Base-by-base conservation (phyloP, 192 early-diverging fungal genomes). In the Coemansia sp. region DNA sequence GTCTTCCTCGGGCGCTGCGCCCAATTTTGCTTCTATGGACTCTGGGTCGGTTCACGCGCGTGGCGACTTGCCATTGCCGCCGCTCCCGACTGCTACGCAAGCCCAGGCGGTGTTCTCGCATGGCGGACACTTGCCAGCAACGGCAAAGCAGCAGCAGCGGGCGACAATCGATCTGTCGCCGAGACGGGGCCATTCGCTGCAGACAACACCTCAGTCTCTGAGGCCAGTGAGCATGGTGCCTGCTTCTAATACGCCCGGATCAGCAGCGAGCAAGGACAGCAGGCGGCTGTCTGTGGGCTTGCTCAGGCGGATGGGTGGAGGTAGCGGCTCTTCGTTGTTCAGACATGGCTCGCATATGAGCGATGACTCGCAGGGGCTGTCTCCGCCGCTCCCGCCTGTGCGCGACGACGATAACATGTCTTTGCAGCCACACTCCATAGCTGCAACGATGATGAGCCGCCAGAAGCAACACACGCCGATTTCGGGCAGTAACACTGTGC, bases 261-360 rank as follows among this genome's bases (percentile, higher is more conserved):
- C 61, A 2, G 15, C 24, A 8, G 22, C 26, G 0, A 22, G 54
- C 19, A 44, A 56, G 6, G 60, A 58, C 38, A 46, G 41, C 40
- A 78, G 72, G 75, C 69, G 75, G 9, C 62, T 78, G 65, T 78
- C 75, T 15, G 61, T 78, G 6, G 70, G 75, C 14, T n/a, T 78
- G 18, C 72, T 78, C 56, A 58, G 75, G 12, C 58, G 58, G 18
- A 44, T 53, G 21, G 73, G 58, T 9, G 63, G 63, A 0, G 63
- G 58, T 26, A 77, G 74, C 48, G 53, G 41, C 19, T 62, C 68
- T 14, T 72, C 66, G 55, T 58, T 78, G 65, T 64, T 72, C 37
- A 70, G 70, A 21, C 55, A 68, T 32, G 69, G 61, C 2, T 64
- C 69, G 39, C 64, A 67, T 12, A 57, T 53, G 55, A 78, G 68